Percentiles rank a stretch among this genome's conserved stretches.
Conservation (phyloP, 805 yeast species). For the Kodamaea lidongshanica region DNA sequence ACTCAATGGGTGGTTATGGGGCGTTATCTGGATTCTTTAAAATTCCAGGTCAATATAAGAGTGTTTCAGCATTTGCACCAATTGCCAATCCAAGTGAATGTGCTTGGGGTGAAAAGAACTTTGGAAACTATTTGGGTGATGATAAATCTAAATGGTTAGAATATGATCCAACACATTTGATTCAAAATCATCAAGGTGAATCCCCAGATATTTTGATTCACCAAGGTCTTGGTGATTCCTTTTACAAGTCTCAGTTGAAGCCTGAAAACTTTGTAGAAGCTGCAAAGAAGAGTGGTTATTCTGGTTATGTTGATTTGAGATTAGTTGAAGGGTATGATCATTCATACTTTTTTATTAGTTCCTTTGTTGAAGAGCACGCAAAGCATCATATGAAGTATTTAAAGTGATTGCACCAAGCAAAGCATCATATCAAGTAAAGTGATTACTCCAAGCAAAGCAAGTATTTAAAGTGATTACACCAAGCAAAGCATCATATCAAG, state of each 20-base stretch:
- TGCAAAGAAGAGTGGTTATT: slow-evolving; percentile 50
- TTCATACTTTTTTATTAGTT: slow-evolving; percentile 76
- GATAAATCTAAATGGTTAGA: slow-evolving; percentile 57
- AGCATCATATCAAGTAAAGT: slow-evolving; percentile 85
- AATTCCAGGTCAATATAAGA: slow-evolving; percentile 65
- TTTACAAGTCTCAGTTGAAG: slow-evolving; percentile 59
- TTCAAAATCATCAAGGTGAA: slow-evolving; percentile 47
- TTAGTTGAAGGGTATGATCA: slow-evolving; percentile 85
- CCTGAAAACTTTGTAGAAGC: slow-evolving; percentile 68
- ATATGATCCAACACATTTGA: slow-evolving; percentile 80
- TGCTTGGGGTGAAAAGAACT: slow-evolving; percentile 88
- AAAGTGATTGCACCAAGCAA: slow-evolving; percentile 53
- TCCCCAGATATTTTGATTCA: slow-evolving; percentile 69
- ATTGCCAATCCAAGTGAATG: slow-evolving; percentile 70
- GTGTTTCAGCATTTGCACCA: slow-evolving; percentile 89
- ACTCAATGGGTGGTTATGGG: slow-evolving; percentile 98
- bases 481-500: slow-evolving; percentile 85
- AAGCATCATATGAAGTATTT: slow-evolving; percentile 75
- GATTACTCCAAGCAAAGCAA: too few species aligned
- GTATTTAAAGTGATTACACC: slow-evolving; percentile 40
- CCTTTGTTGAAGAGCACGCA: slow-evolving; percentile 79
- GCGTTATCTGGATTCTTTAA: slow-evolving; percentile 64
- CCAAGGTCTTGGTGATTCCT: slow-evolving; percentile 75
- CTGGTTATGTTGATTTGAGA: slow-evolving; percentile 52
- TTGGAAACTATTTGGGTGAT: slow-evolving; percentile 67